Conservation (phyloP, 257 asterid species). For the Solanum medicagineum region DNA sequence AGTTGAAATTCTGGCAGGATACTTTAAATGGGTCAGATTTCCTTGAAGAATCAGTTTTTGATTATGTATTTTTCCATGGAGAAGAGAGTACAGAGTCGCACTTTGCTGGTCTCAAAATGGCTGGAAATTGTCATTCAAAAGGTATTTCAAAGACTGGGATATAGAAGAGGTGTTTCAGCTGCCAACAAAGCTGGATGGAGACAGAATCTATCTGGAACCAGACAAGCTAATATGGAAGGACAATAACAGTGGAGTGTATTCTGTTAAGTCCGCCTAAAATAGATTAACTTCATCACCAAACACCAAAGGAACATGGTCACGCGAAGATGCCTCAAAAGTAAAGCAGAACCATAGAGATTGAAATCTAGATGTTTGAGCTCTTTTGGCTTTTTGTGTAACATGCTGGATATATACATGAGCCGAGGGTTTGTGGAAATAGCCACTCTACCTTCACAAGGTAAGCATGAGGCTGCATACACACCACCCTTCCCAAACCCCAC, state of each 20-base stretch:
- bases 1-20: not conserved
- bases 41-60: not conserved
- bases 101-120: not conserved
- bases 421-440: not conserved
- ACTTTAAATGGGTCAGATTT: not conserved
- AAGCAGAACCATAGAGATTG: not conserved
- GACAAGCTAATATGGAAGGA: not conserved
- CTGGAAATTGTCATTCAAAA: not conserved
- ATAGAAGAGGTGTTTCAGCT: not conserved
- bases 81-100: not conserved
- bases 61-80: not conserved
- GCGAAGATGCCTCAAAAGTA: not conserved
- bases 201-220: not conserved
- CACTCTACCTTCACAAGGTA: not conserved
- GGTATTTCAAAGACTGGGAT: not conserved
- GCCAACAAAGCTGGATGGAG: not conserved
- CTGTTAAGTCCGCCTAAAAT: not conserved
- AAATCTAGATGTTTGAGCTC: not conserved
- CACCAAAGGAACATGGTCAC: not conserved
- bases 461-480: not conserved
- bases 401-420: not conserved
- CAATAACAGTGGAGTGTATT: not conserved
- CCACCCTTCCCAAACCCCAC: not conserved
- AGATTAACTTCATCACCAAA: not conserved
- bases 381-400: not conserved